These are phyloP conservation scores for thale cress (Arabidopsis thaliana) DNA, from an alignment of 345 rosid species.

Conservation along the genomic window TAIR10.1 NC_003076.8:22454001-22454500, in stretches of 20 bases:
- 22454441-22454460: background rate
- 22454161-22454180: constrained; percentile 59
- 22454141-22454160: constrained; percentile 65
- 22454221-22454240: constrained; percentile 65
- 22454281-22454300: constrained; percentile 54
- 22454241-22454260: constrained; percentile 62
- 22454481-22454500: constrained; percentile 40
- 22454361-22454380: constrained; percentile 51
- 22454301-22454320: constrained; percentile 71
- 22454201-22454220: constrained; percentile 62
- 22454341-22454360: constrained; percentile 65
- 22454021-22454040: constrained; percentile 58
- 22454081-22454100: constrained; percentile 57
- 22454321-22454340: constrained; percentile 55
- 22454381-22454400: constrained; percentile 74
- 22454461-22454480: background rate
- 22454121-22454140: constrained; percentile 71
- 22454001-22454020: constrained; percentile 62
- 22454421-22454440: background rate
- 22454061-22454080: constrained; percentile 66
- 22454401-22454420: constrained; percentile 36
- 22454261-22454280: constrained; percentile 29
- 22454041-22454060: constrained; percentile 61
- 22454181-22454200: constrained; percentile 77
- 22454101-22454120: constrained; percentile 78